A percentile compares a stretch with the other conserved stretches of the same genome.
These are phyloP conservation scores for Abrus pulchellus DNA, from an alignment of 306 rosid species.

Conservation along the genomic window DNA sequence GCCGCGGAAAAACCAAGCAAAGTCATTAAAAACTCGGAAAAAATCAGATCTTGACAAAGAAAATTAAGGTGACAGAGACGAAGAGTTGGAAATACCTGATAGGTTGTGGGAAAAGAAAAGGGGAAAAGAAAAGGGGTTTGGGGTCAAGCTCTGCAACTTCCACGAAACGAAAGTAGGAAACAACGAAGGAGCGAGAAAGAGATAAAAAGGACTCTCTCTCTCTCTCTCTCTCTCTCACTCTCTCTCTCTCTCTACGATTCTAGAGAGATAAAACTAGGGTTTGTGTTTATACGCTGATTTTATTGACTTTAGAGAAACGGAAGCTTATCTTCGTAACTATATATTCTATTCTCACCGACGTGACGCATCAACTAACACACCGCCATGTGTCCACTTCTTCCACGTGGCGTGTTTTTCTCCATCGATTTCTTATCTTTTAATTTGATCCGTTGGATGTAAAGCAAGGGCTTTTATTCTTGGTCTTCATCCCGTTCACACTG, in stretches of 20 bases:
- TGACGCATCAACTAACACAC: constrained; percentile 33
- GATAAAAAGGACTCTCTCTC: constrained; percentile 42
- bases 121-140: neutral
- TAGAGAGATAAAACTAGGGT: constrained; percentile 54
- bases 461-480: constrained; percentile 14
- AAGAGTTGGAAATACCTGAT: constrained; percentile 44
- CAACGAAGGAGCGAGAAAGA: constrained; percentile 51
- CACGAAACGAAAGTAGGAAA: constrained; percentile 47
- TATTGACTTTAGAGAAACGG: constrained; percentile 42
- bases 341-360: constrained; percentile 52
- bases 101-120: neutral
- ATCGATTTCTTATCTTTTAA: constrained; percentile 5
- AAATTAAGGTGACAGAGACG: neutral
- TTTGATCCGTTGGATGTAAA: constrained; percentile 5
- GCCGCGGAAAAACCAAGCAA: constrained; percentile 29
- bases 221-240: neutral
- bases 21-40: neutral
- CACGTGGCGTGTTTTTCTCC: neutral
- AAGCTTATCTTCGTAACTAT: constrained; percentile 33
- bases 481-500: constrained; percentile 4
- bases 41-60: constrained; percentile 42
- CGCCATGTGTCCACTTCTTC: constrained; percentile 14
- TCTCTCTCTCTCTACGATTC: constrained; percentile 16
- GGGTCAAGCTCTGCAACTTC: constrained; percentile 58
- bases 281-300: constrained; percentile 44